Evolutionary conservation across 1,284 basidiomycete species (phyloP), one percentile per base, ranked within the genome.

Genomic region (Cryptococcus wingfieldii): DNA sequence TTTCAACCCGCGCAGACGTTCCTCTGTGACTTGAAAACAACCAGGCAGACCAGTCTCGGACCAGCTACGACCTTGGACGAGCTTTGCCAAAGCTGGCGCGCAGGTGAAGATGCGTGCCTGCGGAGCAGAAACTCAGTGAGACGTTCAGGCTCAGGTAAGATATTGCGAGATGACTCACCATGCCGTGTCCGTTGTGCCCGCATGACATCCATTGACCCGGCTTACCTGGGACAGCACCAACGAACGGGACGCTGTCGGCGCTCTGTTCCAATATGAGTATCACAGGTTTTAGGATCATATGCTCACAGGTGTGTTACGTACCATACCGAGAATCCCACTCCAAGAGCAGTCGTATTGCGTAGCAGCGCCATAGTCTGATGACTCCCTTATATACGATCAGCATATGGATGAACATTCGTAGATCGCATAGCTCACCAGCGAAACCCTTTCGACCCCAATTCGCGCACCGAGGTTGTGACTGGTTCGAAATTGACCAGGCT

Each of bases 181-280:
- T 67, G 14, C 68, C 67, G 49, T 71, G 67, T 1, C 67, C 69
- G 37, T 69, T 68, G 55, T 67, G 67, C 3, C 67, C 66, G 14
- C 58, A 62, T 18, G 59, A 61, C 27, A 67, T 59, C 53, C 60
- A 71, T 46, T 71, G 69, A 19, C 69, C 69, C 13, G 56, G 27
- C 53, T 63, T 66, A 8, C 56, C 61, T 5, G 69, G 69, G 16
- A 69, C 59, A 5, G 62, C 52, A 13, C 69, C 69, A n/a, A 70
- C 51, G 43, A 66, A 66, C 3, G 68, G 65, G 13, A 68, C 62
- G 4, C 56, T 46, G 43, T 68, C 67, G 7, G 63, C 59, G n/a
- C 61, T 67, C 63, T 59, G 25, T 58, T 25, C 41, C 58, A 58
- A 7, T 59, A 59, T 47, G 18, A 13, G 37, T 13, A 41, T 50